phyloP scores from a whole-genome alignment of 1,284 basidiomycete genomes.

The Ustilago tritici region DNA sequence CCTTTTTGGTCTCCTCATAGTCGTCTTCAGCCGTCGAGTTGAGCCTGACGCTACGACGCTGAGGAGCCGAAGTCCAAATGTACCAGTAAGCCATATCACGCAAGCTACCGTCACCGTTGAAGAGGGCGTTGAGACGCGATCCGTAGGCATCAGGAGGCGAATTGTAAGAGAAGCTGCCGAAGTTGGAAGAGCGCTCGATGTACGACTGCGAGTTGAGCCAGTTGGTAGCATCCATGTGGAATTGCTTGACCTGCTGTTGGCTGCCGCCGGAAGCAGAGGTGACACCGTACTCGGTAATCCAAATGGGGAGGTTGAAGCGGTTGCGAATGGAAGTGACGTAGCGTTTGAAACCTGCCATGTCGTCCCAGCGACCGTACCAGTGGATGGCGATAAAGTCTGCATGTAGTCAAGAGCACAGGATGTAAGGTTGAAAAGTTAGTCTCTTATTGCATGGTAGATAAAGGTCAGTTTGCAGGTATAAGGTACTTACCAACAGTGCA shows the following conservation, averaged over 20 bases:
- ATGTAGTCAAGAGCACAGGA: background rate
- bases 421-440: slow-evolving; percentile 17
- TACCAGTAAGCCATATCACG: slow-evolving; percentile 50
- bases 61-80: slow-evolving; percentile 23
- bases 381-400: slow-evolving; percentile 66
- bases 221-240: slow-evolving; percentile 54
- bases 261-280: slow-evolving; percentile 51
- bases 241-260: slow-evolving; percentile 54
- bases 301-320: slow-evolving; percentile 55
- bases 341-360: slow-evolving; percentile 48
- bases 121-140: slow-evolving; percentile 58
- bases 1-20: slow-evolving; percentile 28
- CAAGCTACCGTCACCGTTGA: slow-evolving; percentile 51
- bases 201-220: slow-evolving; percentile 55
- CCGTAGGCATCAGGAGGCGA: slow-evolving; percentile 60
- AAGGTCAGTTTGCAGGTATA: background rate
- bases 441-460: slow-evolving; percentile 16
- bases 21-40: slow-evolving; percentile 36
- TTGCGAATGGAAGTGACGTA: slow-evolving; percentile 55
- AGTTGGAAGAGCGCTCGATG: slow-evolving; percentile 62
- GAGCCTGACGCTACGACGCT: slow-evolving; percentile 23
- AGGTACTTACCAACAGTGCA: slow-evolving; percentile 50
- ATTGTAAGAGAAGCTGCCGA: slow-evolving; percentile 55
- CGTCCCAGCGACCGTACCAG: slow-evolving; percentile 63
- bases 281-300: slow-evolving; percentile 68